phyloP scores from a whole-genome alignment of 208 protist species.

The Giardia muris region DNA sequence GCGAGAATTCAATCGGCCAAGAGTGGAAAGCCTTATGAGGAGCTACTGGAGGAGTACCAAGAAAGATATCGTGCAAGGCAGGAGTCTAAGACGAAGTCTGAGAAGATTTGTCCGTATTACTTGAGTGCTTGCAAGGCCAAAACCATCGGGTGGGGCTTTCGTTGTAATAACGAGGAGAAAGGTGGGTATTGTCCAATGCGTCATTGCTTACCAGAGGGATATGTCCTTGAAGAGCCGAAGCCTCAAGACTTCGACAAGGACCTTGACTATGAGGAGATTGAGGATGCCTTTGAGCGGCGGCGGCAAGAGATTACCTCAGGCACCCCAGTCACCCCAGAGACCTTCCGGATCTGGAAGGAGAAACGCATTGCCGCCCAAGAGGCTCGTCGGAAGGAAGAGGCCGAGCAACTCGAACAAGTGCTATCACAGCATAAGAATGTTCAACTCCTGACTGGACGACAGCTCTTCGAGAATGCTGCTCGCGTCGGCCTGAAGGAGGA shows the following conservation, averaged over 20 bases:
- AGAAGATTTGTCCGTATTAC: background rate
- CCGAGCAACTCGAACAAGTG: background rate
- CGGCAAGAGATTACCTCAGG: background rate
- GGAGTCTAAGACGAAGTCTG: background rate
- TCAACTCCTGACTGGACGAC: background rate
- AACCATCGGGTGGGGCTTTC: background rate
- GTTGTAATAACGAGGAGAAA: background rate
- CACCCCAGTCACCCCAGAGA: background rate
- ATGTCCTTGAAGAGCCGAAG: background rate
- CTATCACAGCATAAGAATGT: background rate
- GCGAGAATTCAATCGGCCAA: background rate
- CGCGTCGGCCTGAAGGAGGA: background rate
- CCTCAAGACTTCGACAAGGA: slow-evolving; percentile 9
- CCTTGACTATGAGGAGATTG: slow-evolving; percentile 21
- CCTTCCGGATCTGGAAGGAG: background rate
- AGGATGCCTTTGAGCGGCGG: background rate
- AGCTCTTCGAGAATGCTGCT: background rate
- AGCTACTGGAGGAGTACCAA: background rate
- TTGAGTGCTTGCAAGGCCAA: background rate
- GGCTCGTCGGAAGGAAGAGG: background rate
- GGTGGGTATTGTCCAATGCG: background rate
- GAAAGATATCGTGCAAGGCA: background rate
- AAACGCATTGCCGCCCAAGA: background rate
- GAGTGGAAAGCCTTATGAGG: background rate
- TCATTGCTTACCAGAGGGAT: slow-evolving; percentile 15